Conservation (phyloP, 2,329 filamentous ascomycete species). For the Ambrosiella beaveri region DNA sequence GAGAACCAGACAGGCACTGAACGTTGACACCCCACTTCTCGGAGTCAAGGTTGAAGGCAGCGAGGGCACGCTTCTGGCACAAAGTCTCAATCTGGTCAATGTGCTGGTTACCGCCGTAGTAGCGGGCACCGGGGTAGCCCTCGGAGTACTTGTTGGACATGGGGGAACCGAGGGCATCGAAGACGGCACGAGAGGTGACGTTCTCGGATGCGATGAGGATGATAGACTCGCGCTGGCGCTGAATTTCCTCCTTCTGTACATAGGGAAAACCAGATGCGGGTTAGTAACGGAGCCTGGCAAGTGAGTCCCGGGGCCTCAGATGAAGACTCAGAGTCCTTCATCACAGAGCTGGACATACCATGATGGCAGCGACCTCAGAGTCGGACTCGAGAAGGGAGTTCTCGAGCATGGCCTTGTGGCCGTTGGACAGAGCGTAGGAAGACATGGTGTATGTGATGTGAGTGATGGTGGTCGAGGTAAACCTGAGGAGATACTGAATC, state of each 20-base stretch:
- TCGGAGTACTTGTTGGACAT: conserved; percentile 99
- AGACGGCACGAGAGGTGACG: conserved; percentile 94
- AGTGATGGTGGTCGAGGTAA: conserved; percentile 2
- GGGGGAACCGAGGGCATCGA: conserved; percentile 85
- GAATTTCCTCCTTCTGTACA: conserved; percentile 66
- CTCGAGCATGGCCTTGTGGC: conserved; percentile 70
- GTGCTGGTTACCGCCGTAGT: conserved; percentile 98
- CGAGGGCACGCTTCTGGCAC: conserved; percentile 84
- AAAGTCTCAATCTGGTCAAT: conserved; percentile 92
- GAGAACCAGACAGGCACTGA: conserved; percentile 79
- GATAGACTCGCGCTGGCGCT: conserved; percentile 96
- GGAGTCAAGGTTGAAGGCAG: conserved; percentile 72
- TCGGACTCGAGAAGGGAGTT: conserved; percentile 82
- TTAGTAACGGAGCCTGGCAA: background rate
- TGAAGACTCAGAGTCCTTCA: background rate
- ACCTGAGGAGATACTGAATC: conserved; percentile 4
- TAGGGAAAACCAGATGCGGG: conserved; percentile 7
- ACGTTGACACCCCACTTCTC: conserved; percentile 98
- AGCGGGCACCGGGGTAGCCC: conserved; percentile 92
- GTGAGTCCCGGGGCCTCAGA: background rate
- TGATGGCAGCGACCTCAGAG: conserved; percentile 88
- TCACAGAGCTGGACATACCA: conserved; percentile 41
- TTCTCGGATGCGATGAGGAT: conserved; percentile 98
- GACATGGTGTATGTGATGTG: conserved; percentile 22
- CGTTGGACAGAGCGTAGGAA: conserved; percentile 33